Conservation (phyloP, 495 filamentous ascomycete species). For the Trichoderma erinaceum region DNA sequence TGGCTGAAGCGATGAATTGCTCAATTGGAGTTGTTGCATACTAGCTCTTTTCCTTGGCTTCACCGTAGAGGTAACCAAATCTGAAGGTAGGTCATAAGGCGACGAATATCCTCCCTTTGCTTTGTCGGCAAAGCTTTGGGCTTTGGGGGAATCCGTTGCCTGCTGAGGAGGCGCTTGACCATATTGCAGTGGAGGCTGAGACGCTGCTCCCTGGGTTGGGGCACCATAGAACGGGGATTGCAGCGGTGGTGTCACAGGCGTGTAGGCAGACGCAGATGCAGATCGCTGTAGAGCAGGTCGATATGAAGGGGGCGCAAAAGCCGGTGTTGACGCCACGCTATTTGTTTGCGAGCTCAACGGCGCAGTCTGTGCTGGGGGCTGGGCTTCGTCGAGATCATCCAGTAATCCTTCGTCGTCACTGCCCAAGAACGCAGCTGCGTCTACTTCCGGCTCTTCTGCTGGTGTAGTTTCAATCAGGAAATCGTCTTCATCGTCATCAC, state of each 20-base stretch:
- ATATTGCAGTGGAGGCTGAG: constrained; percentile 38
- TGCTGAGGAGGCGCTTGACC: constrained; percentile 31
- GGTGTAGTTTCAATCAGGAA: constrained; percentile 40
- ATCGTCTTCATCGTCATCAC: constrained; percentile 70
- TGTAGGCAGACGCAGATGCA: neutral
- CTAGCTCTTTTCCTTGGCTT: constrained; percentile 56
- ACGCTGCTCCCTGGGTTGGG: constrained; percentile 36
- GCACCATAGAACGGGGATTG: constrained; percentile 18
- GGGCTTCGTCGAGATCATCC: constrained; percentile 44
- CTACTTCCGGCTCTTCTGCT: constrained; percentile 34
- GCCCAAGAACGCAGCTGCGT: constrained; percentile 53
- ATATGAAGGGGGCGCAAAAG: constrained; percentile 6
- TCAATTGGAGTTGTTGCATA: constrained; percentile 34
- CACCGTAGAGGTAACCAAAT: constrained; percentile 51
- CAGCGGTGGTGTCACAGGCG: neutral
- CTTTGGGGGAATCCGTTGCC: constrained; percentile 42
- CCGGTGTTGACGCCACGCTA: constrained; percentile 2
- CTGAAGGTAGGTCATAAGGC: constrained; percentile 91
- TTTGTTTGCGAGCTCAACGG: constrained; percentile 5
- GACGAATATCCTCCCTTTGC: constrained; percentile 86
- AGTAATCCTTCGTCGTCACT: constrained; percentile 72
- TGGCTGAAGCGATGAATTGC: constrained; percentile 29
- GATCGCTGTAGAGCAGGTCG: constrained; percentile 1
- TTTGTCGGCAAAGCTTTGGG: constrained; percentile 80
- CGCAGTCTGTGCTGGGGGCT: constrained; percentile 5